These are phyloP conservation scores for Nakazawaea sp. DNA, from an alignment of 805 yeast species.

Conservation along the genomic window DNA sequence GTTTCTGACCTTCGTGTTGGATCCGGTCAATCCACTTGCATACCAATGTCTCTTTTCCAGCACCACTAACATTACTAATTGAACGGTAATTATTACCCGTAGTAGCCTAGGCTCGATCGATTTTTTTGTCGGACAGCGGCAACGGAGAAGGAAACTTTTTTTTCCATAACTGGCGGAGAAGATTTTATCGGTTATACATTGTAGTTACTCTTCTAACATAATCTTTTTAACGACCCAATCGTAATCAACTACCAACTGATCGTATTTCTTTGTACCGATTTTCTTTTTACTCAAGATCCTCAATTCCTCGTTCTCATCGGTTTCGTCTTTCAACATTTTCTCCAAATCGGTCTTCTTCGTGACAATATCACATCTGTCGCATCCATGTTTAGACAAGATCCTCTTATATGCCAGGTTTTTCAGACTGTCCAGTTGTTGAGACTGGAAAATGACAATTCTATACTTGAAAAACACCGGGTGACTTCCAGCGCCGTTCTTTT, in stretches of 20 bases:
- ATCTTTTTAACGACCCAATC: slow-evolving; percentile 10
- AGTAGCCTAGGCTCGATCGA: too few species aligned
- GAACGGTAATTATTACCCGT: too few species aligned
- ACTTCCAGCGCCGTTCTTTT: background rate
- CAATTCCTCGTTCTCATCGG: background rate
- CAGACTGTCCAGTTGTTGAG: background rate
- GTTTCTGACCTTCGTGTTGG: too few species aligned
- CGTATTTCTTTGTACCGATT: slow-evolving; percentile 4
- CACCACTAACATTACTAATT: too few species aligned
- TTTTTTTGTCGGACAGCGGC: too few species aligned
- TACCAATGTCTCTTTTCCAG: too few species aligned
- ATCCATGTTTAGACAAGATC: slow-evolving; percentile 9
- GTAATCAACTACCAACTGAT: slow-evolving; percentile 1
- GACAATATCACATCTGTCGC: background rate
- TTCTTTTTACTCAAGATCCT: slow-evolving; percentile 5
- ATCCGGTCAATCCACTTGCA: too few species aligned
- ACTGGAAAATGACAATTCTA: background rate
- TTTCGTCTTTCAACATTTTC: background rate
- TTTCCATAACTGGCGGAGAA: too few species aligned
- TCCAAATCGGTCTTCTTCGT: background rate
- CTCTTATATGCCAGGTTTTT: slow-evolving; percentile 6
- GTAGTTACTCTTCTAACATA: background rate
- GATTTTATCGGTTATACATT: background rate
- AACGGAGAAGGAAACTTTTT: too few species aligned
- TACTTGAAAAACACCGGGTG: background rate